phyloP scores from a whole-genome alignment of 176 grass and related monocot species.

The Oryza coarctata region DNA sequence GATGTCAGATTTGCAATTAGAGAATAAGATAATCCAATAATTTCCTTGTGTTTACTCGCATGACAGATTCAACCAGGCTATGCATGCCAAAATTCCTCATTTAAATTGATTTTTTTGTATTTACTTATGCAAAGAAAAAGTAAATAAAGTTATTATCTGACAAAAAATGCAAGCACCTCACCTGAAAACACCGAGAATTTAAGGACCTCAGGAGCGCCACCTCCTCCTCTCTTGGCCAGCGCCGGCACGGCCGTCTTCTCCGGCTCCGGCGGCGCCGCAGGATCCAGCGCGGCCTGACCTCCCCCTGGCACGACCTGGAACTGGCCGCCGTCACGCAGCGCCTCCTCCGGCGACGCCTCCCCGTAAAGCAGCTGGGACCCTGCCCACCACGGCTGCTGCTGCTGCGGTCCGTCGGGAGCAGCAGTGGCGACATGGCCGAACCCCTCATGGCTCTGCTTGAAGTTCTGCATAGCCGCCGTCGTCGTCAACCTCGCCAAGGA shows the following conservation, averaged over 20 bases:
- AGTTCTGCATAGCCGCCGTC: conserved; percentile 45
- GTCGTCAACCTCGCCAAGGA: not conserved
- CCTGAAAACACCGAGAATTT: conserved; percentile 75
- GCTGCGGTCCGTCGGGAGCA: conserved; percentile 14
- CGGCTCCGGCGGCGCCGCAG: not conserved
- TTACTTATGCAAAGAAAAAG: not conserved
- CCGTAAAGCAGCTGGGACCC: conserved; percentile 59
- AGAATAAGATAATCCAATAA: conserved; percentile 17
- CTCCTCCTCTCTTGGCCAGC: conserved; percentile 25
- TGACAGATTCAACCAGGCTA: conserved; percentile 25
- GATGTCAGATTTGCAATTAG: not conserved
- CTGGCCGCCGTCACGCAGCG: conserved; percentile 42
- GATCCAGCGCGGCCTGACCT: conserved; percentile 42
- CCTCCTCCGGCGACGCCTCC: conserved; percentile 44
- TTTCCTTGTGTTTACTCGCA: not conserved
- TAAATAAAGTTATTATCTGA: not conserved
- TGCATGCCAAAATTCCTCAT: not conserved
- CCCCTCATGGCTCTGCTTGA: conserved; percentile 46
- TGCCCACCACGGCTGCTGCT: conserved; percentile 63
- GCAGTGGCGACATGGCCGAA: conserved; percentile 25
- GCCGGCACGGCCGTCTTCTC: not conserved
- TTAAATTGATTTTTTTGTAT: not conserved
- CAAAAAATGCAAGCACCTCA: conserved; percentile 26
- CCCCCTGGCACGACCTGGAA: conserved; percentile 52
- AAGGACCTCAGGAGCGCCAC: conserved; percentile 29